Conservation (phyloP, 1,284 basidiomycete species). For the Ceratobasidium sp. region DNA sequence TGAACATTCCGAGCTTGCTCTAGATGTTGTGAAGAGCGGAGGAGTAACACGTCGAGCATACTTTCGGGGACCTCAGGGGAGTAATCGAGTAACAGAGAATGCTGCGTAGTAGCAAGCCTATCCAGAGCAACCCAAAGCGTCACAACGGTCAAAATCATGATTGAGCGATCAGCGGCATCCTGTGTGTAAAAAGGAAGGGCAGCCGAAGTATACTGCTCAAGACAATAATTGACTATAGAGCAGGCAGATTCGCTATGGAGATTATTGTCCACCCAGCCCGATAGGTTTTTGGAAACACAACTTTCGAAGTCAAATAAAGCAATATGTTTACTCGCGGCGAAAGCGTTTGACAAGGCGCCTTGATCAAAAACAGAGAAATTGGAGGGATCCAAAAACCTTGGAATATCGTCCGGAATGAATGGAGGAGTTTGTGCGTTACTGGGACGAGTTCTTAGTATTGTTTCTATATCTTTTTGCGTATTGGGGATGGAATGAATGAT, state of each 20-base stretch:
- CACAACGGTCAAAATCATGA: constrained; percentile 47
- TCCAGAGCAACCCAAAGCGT: constrained; percentile 47
- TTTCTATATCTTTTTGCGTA: neutral
- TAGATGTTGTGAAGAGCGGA: constrained; percentile 21
- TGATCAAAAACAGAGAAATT: too few relatives aligned
- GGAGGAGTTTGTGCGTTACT: neutral
- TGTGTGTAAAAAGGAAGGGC: constrained; percentile 1
- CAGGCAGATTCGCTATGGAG: neutral
- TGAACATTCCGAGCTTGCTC: constrained; percentile 48
- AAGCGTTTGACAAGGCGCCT: too few relatives aligned
- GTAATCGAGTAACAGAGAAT: constrained; percentile 44
- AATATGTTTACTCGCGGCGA: too few relatives aligned
- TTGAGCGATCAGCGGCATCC: constrained; percentile 33
- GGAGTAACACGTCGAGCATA: constrained; percentile 32
- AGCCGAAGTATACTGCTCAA: constrained; percentile 2
- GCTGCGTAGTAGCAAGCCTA: constrained; percentile 20
- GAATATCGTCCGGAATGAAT: too few relatives aligned
- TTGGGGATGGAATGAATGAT: neutral
- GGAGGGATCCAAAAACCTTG: too few relatives aligned
- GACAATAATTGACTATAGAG: neutral
- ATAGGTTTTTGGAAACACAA: constrained; percentile 7
- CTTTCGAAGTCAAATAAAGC: constrained; percentile 14
- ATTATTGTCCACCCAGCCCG: neutral
- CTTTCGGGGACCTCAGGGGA: constrained; percentile 42
- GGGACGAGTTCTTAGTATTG: neutral